A percentile compares a stretch with the other conserved stretches of the same genome.
Evolutionary conservation across 1,139 yeast species (phyloP).

Genomic region (Lodderomyces metapsilosis): DNA sequence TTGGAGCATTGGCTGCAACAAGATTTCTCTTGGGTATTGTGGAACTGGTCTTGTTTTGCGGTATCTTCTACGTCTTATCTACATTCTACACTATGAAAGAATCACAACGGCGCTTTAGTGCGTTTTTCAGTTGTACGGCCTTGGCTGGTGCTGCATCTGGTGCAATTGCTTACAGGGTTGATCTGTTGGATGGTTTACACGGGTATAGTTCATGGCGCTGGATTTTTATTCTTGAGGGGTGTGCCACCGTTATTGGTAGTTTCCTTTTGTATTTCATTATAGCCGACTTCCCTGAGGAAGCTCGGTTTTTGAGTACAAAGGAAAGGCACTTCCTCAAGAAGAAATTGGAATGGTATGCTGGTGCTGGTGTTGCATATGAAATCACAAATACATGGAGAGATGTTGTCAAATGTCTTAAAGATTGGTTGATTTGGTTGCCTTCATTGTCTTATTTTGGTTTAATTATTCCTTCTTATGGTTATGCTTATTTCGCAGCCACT

Average conservation of each 20-base stretch:
- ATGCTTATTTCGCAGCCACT: conserved; percentile 68
- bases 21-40: conserved; percentile 63
- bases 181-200: conserved; percentile 36
- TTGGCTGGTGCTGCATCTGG: conserved; percentile 45
- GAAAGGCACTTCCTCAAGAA: conserved; percentile 52
- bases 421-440: conserved; percentile 50
- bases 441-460: conserved; percentile 62
- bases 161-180: conserved; percentile 42
- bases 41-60: conserved; percentile 73
- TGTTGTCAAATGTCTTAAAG: conserved; percentile 44
- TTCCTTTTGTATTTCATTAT: conserved; percentile 60
- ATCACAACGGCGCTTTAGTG: conserved; percentile 66
- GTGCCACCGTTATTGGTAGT: conserved; percentile 23
- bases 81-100: conserved; percentile 57
- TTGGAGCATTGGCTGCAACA: conserved; percentile 58
- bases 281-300: conserved; percentile 47
- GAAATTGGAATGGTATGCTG: conserved; percentile 53
- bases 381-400: conserved; percentile 42
- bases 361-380: conserved; percentile 54
- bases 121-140: conserved; percentile 54
- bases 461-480: conserved; percentile 67
- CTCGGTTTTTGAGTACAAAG: conserved; percentile 48
- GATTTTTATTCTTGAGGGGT: conserved; percentile 73
- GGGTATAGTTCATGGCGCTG: conserved; percentile 65
- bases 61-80: conserved; percentile 65